Percentiles rank a stretch among this genome's conserved stretches.
Evolutionary conservation across 441 rosid genomes (phyloP).

Genomic region (Eutrema salsugineum): DNA sequence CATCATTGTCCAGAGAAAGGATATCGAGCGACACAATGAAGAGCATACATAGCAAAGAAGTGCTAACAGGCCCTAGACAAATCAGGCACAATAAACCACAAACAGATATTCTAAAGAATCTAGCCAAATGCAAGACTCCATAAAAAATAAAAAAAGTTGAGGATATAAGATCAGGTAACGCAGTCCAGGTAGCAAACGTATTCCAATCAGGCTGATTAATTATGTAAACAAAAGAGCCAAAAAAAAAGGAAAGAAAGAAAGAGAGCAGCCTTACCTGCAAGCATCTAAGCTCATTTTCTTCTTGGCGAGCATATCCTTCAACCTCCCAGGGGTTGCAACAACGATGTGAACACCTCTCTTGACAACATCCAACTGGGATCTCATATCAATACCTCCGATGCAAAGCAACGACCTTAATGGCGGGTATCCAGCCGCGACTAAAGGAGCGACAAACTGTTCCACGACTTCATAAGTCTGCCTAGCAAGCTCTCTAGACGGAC

Average conservation of each 20-base stretch:
- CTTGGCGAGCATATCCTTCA: slow-evolving; percentile 96
- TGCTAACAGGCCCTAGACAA: neutral
- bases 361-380: slow-evolving; percentile 78
- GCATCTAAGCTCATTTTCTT: slow-evolving; percentile 79
- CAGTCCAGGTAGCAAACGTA: neutral
- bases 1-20: neutral
- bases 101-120: neutral
- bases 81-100: slow-evolving; percentile 1
- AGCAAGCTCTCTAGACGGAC: slow-evolving; percentile 84
- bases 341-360: slow-evolving; percentile 89
- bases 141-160: neutral
- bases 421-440: slow-evolving; percentile 63
- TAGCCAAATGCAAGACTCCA: neutral
- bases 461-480: slow-evolving; percentile 90
- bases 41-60: no score
- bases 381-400: slow-evolving; percentile 92
- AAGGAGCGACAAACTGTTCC: slow-evolving; percentile 63
- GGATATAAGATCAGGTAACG: neutral
- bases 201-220: neutral
- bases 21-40: neutral
- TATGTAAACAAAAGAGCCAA: neutral
- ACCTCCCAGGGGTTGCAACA: slow-evolving; percentile 86
- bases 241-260: neutral
- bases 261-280: slow-evolving; percentile 50
- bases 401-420: slow-evolving; percentile 77